phyloP scores from a whole-genome alignment of 768 basidiomycete genomes.

The Termitomyces sp. region DNA sequence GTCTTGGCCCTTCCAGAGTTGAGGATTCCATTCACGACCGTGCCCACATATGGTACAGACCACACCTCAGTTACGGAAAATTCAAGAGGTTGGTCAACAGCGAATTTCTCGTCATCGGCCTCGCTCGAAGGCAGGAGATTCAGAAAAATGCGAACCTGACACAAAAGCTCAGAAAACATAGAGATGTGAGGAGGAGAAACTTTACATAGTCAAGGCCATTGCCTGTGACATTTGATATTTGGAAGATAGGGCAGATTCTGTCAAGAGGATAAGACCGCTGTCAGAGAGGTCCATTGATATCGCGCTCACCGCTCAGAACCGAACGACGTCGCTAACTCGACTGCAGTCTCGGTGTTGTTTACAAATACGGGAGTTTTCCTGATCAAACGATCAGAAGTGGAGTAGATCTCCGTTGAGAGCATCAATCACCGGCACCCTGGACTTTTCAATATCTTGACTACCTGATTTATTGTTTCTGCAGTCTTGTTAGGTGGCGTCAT shows the following conservation, averaged over 20 bases:
- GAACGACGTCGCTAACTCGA: conserved; percentile 72
- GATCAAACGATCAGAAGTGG: neutral
- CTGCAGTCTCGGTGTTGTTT: conserved; percentile 72
- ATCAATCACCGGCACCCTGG: conserved; percentile 79
- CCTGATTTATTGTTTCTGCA: conserved; percentile 88
- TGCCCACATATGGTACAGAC: conserved; percentile 84
- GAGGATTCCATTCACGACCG: conserved; percentile 80
- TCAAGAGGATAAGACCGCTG: conserved; percentile 1
- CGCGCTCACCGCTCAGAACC: conserved; percentile 58
- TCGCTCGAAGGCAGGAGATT: conserved; percentile 90
- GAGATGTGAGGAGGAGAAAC: neutral
- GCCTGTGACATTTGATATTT: conserved; percentile 93
- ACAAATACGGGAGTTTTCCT: conserved; percentile 85
- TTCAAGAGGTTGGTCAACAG: conserved; percentile 75
- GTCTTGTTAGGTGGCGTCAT: conserved; percentile 95
- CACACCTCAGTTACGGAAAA: conserved; percentile 84
- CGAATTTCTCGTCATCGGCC: conserved; percentile 75
- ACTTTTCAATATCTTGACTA: conserved; percentile 85
- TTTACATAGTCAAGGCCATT: conserved; percentile 75
- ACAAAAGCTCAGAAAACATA: neutral
- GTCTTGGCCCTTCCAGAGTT: conserved; percentile 70
- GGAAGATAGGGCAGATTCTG: conserved; percentile 88
- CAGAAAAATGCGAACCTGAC: conserved; percentile 78
- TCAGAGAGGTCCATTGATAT: neutral
- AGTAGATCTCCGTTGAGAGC: neutral